Percentiles rank a stretch among this genome's conserved stretches.
These are phyloP conservation scores for Lichenothelia convexa DNA, from an alignment of 495 filamentous ascomycete species.

Conservation along the genomic window DNA sequence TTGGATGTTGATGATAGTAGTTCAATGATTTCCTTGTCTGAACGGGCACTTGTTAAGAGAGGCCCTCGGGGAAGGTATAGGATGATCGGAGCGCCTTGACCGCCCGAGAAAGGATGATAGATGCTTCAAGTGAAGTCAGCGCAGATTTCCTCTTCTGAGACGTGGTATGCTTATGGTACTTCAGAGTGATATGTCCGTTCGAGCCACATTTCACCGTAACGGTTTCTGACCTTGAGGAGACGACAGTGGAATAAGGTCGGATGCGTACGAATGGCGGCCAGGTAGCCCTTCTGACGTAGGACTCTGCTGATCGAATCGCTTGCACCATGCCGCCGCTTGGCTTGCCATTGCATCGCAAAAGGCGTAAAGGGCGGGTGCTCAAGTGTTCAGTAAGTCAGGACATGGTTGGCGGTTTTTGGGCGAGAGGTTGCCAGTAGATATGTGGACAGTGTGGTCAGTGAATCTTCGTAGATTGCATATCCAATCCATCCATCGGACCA, in stretches of 20 bases:
- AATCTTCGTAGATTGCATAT: no score
- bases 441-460: no score
- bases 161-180: constrained; percentile 8
- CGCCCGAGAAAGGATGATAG: constrained; percentile 1
- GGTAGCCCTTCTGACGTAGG: no score
- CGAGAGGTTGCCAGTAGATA: no score
- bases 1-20: constrained; percentile 8
- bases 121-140: constrained; percentile 6
- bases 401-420: no score
- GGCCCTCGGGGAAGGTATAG: constrained; percentile 20
- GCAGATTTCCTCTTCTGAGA: background rate
- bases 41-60: constrained; percentile 1
- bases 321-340: no score
- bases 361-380: no score
- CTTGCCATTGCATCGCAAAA: no score
- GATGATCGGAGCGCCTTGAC: constrained; percentile 10
- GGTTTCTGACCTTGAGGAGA: constrained; percentile 5
- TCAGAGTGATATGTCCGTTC: constrained; percentile 16
- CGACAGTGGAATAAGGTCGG: background rate
- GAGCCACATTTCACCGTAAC: constrained; percentile 15
- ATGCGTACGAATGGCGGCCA: background rate
- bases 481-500: no score
- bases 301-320: no score
- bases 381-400: no score
- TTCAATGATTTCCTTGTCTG: constrained; percentile 6